Percentiles rank a stretch among this genome's conserved stretches.
phyloP scores from a whole-genome alignment of 768 basidiomycete species.

The Leccinum sublutescens region DNA sequence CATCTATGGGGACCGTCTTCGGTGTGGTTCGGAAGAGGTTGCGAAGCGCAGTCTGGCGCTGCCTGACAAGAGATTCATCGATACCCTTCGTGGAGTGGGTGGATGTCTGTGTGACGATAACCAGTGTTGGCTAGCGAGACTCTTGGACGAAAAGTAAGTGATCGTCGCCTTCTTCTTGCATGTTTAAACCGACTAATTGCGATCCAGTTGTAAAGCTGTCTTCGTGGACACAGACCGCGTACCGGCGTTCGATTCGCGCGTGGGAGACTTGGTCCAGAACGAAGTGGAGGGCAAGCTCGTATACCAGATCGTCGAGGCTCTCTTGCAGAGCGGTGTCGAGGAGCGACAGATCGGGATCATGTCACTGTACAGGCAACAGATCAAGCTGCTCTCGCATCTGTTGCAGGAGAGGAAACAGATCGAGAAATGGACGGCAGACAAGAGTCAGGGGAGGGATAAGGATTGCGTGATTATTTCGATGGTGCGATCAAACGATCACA shows the following conservation, averaged over 20 bases:
- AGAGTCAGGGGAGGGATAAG: slow-evolving; percentile 93
- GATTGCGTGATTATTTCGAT: slow-evolving; percentile 92
- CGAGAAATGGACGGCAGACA: slow-evolving; percentile 90
- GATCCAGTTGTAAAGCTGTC: slow-evolving; percentile 71
- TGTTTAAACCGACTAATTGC: not conserved
- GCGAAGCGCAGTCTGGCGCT: slow-evolving; percentile 58
- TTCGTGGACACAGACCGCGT: slow-evolving; percentile 92
- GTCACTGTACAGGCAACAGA: slow-evolving; percentile 92
- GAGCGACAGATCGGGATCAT: slow-evolving; percentile 82
- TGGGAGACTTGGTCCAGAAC: slow-evolving; percentile 92
- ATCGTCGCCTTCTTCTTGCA: not conserved
- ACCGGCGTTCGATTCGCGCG: slow-evolving; percentile 75
- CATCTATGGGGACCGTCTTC: slow-evolving; percentile 75
- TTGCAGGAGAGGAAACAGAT: slow-evolving; percentile 55
- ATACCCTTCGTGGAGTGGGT: slow-evolving; percentile 39
- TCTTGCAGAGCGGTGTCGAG: slow-evolving; percentile 62
- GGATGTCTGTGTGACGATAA: slow-evolving; percentile 32
- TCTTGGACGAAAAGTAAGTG: slow-evolving; percentile 63
- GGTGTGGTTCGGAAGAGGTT: slow-evolving; percentile 74
- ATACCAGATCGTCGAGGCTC: slow-evolving; percentile 63
- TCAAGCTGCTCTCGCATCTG: slow-evolving; percentile 78
- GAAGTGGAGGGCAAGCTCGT: slow-evolving; percentile 70
- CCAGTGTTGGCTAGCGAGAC: slow-evolving; percentile 68
- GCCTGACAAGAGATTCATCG: slow-evolving; percentile 45
- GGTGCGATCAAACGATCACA: slow-evolving; percentile 81